Evolutionary conservation across 306 rosid genomes (phyloP).

Genomic region (Pyrus bretschneideri): DNA sequence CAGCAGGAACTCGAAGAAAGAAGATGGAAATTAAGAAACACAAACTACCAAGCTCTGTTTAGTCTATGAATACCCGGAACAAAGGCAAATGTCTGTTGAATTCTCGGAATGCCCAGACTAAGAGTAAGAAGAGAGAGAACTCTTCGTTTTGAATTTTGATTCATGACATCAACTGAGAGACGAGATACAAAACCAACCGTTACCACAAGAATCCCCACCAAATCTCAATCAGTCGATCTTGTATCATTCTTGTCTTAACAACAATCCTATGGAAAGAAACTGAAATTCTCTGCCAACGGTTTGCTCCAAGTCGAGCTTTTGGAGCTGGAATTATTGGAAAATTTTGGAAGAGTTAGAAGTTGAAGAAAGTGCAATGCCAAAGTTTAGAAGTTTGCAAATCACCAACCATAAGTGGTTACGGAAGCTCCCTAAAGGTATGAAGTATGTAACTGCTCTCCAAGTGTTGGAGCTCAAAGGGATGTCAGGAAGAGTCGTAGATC

Average conservation of each 20-base stretch:
- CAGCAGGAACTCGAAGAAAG: too few species aligned
- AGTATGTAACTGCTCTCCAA: not conserved
- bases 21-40: too few species aligned
- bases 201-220: not conserved
- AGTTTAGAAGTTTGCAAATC: not conserved
- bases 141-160: too few species aligned
- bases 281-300: not conserved
- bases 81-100: too few species aligned
- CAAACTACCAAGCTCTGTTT: too few species aligned
- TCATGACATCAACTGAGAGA: not conserved
- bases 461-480: conserved; percentile 2
- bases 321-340: conserved; percentile 1
- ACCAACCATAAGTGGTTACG: not conserved
- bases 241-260: not conserved
- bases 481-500: not conserved
- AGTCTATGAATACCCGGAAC: too few species aligned
- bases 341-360: not conserved
- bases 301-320: not conserved
- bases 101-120: too few species aligned
- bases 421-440: not conserved
- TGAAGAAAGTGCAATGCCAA: conserved; percentile 3
- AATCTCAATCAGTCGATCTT: not conserved
- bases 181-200: too few species aligned
- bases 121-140: too few species aligned
- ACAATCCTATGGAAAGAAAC: not conserved